Percentiles rank a stretch among this genome's conserved stretches.
phyloP scores from a whole-genome alignment of 148 eudicot species.

The Chenopodium berlandieri region DNA sequence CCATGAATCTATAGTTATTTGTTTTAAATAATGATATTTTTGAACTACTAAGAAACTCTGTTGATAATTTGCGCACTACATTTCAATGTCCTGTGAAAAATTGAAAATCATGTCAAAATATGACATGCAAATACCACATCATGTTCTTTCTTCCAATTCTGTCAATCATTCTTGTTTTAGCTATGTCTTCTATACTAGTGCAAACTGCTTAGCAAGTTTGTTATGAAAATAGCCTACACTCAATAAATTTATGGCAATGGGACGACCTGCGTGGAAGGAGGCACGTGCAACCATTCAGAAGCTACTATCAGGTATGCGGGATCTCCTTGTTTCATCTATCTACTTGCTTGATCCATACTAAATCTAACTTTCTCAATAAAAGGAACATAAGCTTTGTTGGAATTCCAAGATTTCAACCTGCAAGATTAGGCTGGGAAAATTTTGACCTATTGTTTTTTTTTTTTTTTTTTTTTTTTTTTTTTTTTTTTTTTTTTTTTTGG shows the following conservation, averaged over 20 bases:
- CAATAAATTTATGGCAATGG: conserved; percentile 74
- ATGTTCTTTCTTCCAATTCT: not conserved
- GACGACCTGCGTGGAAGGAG: conserved; percentile 94
- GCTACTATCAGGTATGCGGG: conserved; percentile 62
- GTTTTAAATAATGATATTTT: too few relatives aligned
- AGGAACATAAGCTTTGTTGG: not conserved
- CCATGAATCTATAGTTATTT: not conserved
- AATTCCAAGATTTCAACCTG: not conserved
- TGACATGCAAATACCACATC: not conserved
- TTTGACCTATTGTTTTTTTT: not conserved
- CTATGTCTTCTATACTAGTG: not conserved
- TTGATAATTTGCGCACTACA: not conserved
- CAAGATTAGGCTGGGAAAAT: not conserved
- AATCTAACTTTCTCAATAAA: not conserved
- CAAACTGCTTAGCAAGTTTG: conserved; percentile 3
- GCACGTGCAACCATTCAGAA: conserved; percentile 89
- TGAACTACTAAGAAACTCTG: not conserved
- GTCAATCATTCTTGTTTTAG: not conserved
- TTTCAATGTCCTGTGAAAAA: not conserved
- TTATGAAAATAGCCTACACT: conserved; percentile 62
- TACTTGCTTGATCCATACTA: not conserved
- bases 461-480: not conserved
- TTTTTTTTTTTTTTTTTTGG: not conserved
- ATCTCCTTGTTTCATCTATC: not conserved
- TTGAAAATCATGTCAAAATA: not conserved